Base-by-base conservation (phyloP, 495 filamentous ascomycete genomes). In the Talaromyces liani region DNA sequence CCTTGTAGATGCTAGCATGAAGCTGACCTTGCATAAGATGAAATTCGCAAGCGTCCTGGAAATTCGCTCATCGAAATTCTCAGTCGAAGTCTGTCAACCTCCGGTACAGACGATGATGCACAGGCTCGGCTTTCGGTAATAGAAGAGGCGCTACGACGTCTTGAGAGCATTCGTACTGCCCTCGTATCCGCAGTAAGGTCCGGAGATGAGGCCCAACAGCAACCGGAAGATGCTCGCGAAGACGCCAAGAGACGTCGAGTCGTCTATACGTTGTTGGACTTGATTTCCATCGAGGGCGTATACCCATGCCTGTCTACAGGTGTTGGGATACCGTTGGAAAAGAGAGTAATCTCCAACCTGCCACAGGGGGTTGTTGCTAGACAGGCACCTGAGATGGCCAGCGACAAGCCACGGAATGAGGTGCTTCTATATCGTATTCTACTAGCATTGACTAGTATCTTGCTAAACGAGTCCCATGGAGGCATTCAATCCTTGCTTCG, bases 241-340 rank as follows among this genome's bases (percentile, higher is more conserved):
- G 76, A 79, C 70, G 76, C 77, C 18, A 79, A 72, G 66, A 73
- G 74, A 20, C 79, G 79, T 27, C 77, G 81, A 24, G 69, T 75
- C n/a, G 64, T 84, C 2, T 75, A 78, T 72, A 77, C 77, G 6
- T 71, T 85, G 16, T 71, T 85, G 14, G 83, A 85, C 61, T 65
- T 85, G 49, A 74, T 84, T 29, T 80, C 82, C 0, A 64, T 85
- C 1, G 83, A 85, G 65, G 83, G 83, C 9, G 78, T 85, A 34
- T 84, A 85, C 61, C 83, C 83, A 14, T 83, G 77, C 0, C 71
- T 85, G 3, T 83, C 82, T 9, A 65, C 71, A 14, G 81, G 83
- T 22, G 80, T 84, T 25, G 82, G 81, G 0, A 80, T 85, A 56
- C 83, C 83, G 7, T 68, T 85, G 22, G 80, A 85, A 65, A 73